Base-by-base conservation (phyloP, 768 basidiomycete species). In the Leucosporidium yakuticum region DNA sequence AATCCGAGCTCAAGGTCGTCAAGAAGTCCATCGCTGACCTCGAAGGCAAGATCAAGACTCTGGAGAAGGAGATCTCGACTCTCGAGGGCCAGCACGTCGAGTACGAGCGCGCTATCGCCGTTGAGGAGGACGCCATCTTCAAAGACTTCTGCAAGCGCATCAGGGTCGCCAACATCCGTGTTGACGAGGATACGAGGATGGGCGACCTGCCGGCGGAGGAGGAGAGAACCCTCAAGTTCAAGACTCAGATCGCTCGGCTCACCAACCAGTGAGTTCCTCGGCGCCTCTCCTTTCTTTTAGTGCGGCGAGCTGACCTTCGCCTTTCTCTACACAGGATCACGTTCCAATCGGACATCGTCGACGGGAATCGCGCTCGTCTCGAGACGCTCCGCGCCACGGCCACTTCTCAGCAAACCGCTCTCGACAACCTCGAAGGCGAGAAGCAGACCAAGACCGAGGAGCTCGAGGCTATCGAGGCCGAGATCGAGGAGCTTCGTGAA, bases 181-280 rank as follows among this genome's bases (percentile, higher is more conserved):
- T 94, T 73, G 98, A 94, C 77, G 95, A 98, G 79, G 89, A 91
- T 76, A 85, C 88, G 27, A 91, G 95, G 75, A 81, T 97, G 36
- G 89, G 88, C 77, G 84, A 90, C 29, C 91, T 90, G 0, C 88
- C 92, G 78, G 89, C 90, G 74, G 91, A 92, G 78, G 89, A 85
- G 75, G 90, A 89, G 73, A 89, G 89, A 11, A 81, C 90, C 65
- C 79, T 93, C 71, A 84, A 88, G 57, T 95, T 86, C 73, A 87
- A 92, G 71, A 89, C 87, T 8, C 91, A 69, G 44, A 88, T 94
- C 67, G 87, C 88, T 0, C 83, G 94, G 14, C 80, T 97, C 65
- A 86, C 84, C 3, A 90, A 94, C 79, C 89, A 91, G 93, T 92
- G 77, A 64, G 86, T 79, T 51, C 44, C 27, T 57, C 57, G 34